These are phyloP conservation scores for Copromyces sp. DNA, from an alignment of 495 filamentous ascomycete species.

Conservation along the genomic window DNA sequence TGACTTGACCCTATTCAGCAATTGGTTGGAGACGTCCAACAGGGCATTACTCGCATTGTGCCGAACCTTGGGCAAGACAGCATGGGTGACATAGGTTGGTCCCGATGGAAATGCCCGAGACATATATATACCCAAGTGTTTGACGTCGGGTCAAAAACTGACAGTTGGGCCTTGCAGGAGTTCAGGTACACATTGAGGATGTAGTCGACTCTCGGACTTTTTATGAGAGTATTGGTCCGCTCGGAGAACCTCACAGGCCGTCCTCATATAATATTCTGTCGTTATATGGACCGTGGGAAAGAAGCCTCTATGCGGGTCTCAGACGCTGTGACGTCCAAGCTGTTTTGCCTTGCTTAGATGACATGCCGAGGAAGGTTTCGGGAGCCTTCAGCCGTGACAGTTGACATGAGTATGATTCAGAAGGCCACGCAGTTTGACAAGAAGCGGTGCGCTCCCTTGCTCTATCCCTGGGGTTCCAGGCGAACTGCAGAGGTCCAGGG, in stretches of 20 bases:
- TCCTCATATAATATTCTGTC: neutral
- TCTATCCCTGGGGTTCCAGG: neutral
- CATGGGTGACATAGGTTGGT: neutral
- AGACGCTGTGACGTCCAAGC: slow-evolving; percentile 7
- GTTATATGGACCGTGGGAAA: neutral
- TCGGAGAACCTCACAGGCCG: neutral
- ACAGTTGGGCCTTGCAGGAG: neutral
- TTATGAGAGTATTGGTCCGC: neutral
- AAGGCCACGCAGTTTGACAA: slow-evolving; percentile 5
- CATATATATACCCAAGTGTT: neutral
- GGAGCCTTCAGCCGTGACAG: slow-evolving; percentile 8
- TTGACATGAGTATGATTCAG: slow-evolving; percentile 7
- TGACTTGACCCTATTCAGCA: neutral
- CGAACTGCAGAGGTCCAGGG: neutral
- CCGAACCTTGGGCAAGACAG: neutral
- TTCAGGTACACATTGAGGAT: neutral
- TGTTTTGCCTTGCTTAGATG: slow-evolving; percentile 10
- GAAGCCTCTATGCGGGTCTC: slow-evolving; percentile 11
- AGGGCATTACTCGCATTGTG: neutral
- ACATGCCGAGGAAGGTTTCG: slow-evolving; percentile 7
- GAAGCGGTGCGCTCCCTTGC: neutral
- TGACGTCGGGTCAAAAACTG: neutral
- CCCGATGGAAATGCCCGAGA: neutral
- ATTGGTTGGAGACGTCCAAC: neutral
- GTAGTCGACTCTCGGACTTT: neutral